Conservation (phyloP, 225 moss, liverwort and hornwort species). For the Bryum argenteum region DNA sequence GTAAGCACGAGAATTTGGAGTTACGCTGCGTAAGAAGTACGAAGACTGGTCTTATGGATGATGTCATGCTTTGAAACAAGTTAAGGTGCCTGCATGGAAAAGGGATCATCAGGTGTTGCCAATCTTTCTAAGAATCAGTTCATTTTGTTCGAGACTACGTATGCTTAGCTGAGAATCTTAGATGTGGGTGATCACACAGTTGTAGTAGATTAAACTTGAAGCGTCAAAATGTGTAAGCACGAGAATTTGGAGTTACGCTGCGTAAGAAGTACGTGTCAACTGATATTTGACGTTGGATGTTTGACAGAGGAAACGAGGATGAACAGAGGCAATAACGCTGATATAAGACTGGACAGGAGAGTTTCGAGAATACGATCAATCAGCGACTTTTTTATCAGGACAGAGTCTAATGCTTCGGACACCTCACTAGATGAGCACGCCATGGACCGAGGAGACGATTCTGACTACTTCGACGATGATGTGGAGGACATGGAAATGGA, state of each 20-base stretch:
- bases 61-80: background rate
- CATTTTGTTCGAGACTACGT: background rate
- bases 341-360: constrained; percentile 68
- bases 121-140: background rate
- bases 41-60: background rate
- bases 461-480: constrained; percentile 74
- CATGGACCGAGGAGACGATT: constrained; percentile 75
- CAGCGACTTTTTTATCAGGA: constrained; percentile 76
- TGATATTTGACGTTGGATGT: constrained; percentile 24
- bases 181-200: background rate
- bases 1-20: background rate
- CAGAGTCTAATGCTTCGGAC: constrained; percentile 68
- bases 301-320: constrained; percentile 70
- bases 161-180: background rate
- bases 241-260: background rate
- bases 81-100: background rate
- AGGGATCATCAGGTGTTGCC: background rate
- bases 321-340: constrained; percentile 53
- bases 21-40: background rate
- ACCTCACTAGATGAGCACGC: constrained; percentile 60
- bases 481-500: constrained; percentile 91
- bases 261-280: background rate
- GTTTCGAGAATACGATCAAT: constrained; percentile 78
- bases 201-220: background rate
- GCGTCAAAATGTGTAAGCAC: background rate